Conservation (phyloP, 106 monocot species). For the Triglochin maritima region DNA sequence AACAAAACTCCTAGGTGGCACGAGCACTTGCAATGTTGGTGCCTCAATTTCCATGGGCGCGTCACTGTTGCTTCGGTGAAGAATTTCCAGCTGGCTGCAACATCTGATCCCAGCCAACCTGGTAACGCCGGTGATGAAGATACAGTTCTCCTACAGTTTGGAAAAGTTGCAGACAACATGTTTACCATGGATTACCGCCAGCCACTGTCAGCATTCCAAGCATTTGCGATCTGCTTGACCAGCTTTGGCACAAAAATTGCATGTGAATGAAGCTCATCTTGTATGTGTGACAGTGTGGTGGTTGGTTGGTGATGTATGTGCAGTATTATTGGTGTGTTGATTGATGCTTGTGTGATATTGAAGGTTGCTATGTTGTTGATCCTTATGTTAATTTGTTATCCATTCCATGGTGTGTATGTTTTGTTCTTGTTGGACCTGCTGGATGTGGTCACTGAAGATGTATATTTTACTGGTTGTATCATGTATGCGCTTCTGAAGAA, state of each 20-base stretch:
- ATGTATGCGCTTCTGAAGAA: too few relatives aligned
- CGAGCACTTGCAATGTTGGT: constrained; percentile 71
- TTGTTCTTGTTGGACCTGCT: too few relatives aligned
- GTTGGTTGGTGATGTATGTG: background rate
- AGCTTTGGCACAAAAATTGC: constrained; percentile 57
- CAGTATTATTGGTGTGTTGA: background rate
- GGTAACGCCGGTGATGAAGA: constrained; percentile 23
- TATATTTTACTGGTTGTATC: too few relatives aligned
- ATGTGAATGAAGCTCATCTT: constrained; percentile 14
- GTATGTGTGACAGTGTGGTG: background rate
- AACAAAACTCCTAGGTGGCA: constrained; percentile 68
- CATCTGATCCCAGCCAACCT: constrained; percentile 33
- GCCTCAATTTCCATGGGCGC: constrained; percentile 58
- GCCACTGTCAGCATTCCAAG: constrained; percentile 60
- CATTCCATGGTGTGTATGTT: too few relatives aligned
- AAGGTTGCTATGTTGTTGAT: too few relatives aligned
- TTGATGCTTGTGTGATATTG: too few relatives aligned
- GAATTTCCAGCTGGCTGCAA: constrained; percentile 53
- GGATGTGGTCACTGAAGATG: too few relatives aligned
- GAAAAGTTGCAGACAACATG: constrained; percentile 51
- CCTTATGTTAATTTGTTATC: too few relatives aligned
- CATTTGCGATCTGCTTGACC: constrained; percentile 62
- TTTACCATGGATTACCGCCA: constrained; percentile 67
- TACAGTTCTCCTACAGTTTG: constrained; percentile 51
- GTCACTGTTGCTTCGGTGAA: constrained; percentile 67